Evolutionary conservation across 768 basidiomycete genomes (phyloP).

Genomic region (Lentinula aciculospora): DNA sequence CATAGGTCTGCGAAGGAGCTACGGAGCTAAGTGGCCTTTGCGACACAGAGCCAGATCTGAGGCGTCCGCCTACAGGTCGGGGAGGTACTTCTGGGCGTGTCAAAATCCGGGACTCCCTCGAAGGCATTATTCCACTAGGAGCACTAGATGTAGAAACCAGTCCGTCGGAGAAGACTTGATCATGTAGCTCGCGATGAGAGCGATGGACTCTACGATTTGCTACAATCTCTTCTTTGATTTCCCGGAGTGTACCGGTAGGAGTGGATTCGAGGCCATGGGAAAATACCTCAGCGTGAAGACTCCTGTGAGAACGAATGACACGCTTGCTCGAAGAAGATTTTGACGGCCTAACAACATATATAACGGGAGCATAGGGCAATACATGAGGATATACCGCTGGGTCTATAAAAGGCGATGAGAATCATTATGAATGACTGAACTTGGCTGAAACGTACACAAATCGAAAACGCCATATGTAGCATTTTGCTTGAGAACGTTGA

Average conservation of each 20-base stretch:
- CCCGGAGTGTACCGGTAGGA: conserved; percentile 17
- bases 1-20: background rate
- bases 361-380: conserved; percentile 27
- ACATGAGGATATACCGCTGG: conserved; percentile 36
- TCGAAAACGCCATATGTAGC: conserved; percentile 24
- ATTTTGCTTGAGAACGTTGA: background rate
- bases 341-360: background rate
- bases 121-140: conserved; percentile 18
- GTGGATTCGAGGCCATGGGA: conserved; percentile 20
- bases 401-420: conserved; percentile 23
- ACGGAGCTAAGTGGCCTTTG: conserved; percentile 1
- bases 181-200: conserved; percentile 22
- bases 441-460: conserved; percentile 19
- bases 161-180: conserved; percentile 23
- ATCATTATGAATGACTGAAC: conserved; percentile 1
- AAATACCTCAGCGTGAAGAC: conserved; percentile 27
- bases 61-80: conserved; percentile 2
- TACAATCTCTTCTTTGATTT: no score
- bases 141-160: conserved; percentile 25
- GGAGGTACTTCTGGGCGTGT: conserved; percentile 1
- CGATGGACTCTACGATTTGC: background rate
- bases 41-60: conserved; percentile 9
- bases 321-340: background rate
- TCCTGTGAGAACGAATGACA: conserved; percentile 10
- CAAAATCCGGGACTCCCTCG: background rate